Percentiles rank a stretch among this genome's conserved stretches.
These are phyloP conservation scores for Lasiodiplodia sp. DNA, from an alignment of 2,329 filamentous ascomycete species.

Conservation along the genomic window DNA sequence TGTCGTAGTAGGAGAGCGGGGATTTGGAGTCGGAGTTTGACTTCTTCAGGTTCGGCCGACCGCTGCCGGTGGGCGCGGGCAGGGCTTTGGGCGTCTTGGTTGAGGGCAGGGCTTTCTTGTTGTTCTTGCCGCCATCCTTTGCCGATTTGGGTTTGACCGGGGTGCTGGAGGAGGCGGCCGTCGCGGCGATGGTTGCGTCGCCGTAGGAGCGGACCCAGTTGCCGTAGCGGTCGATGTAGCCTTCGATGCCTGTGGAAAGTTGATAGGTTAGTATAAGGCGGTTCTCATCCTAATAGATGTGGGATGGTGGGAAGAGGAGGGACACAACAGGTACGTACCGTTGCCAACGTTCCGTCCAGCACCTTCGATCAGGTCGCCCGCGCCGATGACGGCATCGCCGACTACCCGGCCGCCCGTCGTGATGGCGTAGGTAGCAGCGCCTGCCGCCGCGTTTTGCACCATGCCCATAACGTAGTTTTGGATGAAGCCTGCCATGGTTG, in stretches of 20 bases:
- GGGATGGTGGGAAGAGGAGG: background rate
- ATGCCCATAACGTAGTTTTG: constrained; percentile 22
- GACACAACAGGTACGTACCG: constrained; percentile 6
- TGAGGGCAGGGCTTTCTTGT: background rate
- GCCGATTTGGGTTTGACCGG: background rate
- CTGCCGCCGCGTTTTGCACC: constrained; percentile 25
- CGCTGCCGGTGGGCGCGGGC: background rate
- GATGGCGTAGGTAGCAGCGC: constrained; percentile 30
- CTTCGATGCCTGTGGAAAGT: constrained; percentile 21
- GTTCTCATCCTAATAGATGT: background rate
- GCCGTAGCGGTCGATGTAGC: constrained; percentile 31
- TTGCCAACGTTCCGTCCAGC: constrained; percentile 22
- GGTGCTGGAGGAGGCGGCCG: constrained; percentile 8
- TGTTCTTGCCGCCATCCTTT: background rate
- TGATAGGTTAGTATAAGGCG: background rate
- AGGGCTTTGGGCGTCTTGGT: constrained; percentile 1
- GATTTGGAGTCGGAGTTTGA: constrained; percentile 12
- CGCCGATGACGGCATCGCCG: constrained; percentile 29
- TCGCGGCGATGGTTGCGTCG: constrained; percentile 24
- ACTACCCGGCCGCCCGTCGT: constrained; percentile 28
- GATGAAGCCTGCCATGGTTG: constrained; percentile 26
- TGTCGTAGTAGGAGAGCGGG: background rate
- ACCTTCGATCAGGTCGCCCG: constrained; percentile 29
- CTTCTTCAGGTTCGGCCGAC: background rate
- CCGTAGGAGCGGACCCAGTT: constrained; percentile 30